A percentile compares a stretch with the other conserved stretches of the same genome.
These are phyloP conservation scores for Porcisia hertigi DNA, from an alignment of 208 protist genomes.

Conservation along the genomic window DNA sequence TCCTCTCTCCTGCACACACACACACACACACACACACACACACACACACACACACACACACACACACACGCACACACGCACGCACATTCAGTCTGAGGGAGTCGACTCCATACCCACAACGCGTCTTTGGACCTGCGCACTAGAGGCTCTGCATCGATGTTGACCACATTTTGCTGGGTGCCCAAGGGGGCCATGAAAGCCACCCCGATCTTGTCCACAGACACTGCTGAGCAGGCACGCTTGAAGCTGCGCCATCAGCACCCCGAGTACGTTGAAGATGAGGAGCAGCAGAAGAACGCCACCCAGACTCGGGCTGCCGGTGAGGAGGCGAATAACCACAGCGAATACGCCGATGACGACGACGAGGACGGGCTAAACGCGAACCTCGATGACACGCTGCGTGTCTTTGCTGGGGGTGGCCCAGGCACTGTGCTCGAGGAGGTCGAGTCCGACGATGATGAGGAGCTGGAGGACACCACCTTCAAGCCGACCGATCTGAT, in stretches of 20 bases:
- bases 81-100: neutral
- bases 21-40: neutral
- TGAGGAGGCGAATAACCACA: conserved; percentile 15
- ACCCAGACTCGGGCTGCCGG: neutral
- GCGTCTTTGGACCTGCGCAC: neutral
- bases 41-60: too few relatives aligned
- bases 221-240: conserved; percentile 65
- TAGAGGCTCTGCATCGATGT: conserved; percentile 35
- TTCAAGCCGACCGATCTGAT: conserved; percentile 93
- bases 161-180: conserved; percentile 85
- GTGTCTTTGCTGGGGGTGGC: conserved; percentile 70
- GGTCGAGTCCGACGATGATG: conserved; percentile 84
- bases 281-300: conserved; percentile 28
- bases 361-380: conserved; percentile 36
- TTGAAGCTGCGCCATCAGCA: conserved; percentile 72
- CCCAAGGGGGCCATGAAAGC: conserved; percentile 86
- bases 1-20: neutral
- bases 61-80: neutral
- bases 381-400: conserved; percentile 57
- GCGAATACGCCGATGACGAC: conserved; percentile 35
- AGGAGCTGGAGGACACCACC: conserved; percentile 89
- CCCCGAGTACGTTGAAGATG: conserved; percentile 65
- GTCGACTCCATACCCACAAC: neutral
- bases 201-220: conserved; percentile 78
- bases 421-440: conserved; percentile 71